Evolutionary conservation across 352 stramenopile species (phyloP).

Genomic region (Phytophthora litchii): DNA sequence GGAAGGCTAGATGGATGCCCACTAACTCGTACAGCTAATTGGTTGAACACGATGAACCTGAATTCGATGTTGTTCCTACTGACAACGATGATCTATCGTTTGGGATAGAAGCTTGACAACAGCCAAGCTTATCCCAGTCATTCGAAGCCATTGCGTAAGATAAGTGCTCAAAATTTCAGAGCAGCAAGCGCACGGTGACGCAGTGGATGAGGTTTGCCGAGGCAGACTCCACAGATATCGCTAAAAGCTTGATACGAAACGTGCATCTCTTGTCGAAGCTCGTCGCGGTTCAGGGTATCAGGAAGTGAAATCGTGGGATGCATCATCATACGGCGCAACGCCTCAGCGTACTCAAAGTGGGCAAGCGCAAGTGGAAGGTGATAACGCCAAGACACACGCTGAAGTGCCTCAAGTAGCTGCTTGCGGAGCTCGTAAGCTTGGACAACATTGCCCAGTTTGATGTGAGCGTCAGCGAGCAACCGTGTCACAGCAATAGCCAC

Average conservation of each 20-base stretch:
- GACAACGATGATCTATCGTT: too few relatives aligned
- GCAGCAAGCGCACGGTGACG: slow-evolving; percentile 31
- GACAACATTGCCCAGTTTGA: slow-evolving; percentile 47
- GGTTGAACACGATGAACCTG: too few relatives aligned
- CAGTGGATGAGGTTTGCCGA: slow-evolving; percentile 36
- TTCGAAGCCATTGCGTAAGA: slow-evolving; percentile 17
- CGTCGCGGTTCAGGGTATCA: slow-evolving; percentile 26
- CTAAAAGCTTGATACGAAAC: slow-evolving; percentile 38
- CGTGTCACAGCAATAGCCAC: slow-evolving; percentile 38
- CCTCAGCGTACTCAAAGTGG: slow-evolving; percentile 47
- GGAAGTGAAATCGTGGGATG: slow-evolving; percentile 19
- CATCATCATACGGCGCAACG: slow-evolving; percentile 35
- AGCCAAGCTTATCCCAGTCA: too few relatives aligned
- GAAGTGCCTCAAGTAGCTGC: slow-evolving; percentile 32
- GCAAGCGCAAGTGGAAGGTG: slow-evolving; percentile 45
- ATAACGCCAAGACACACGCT: slow-evolving; percentile 33
- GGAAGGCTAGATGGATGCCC: not conserved
- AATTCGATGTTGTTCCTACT: too few relatives aligned
- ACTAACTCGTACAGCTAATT: not conserved
- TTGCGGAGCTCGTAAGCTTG: slow-evolving; percentile 35
- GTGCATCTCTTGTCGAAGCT: slow-evolving; percentile 37
- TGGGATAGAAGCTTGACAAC: too few relatives aligned
- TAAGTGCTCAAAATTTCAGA: slow-evolving; percentile 33
- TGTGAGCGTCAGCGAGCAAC: slow-evolving; percentile 41
- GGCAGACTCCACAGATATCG: slow-evolving; percentile 42